These are phyloP conservation scores for Candida succiphila DNA, from an alignment of 805 yeast species.

Conservation along the genomic window DNA sequence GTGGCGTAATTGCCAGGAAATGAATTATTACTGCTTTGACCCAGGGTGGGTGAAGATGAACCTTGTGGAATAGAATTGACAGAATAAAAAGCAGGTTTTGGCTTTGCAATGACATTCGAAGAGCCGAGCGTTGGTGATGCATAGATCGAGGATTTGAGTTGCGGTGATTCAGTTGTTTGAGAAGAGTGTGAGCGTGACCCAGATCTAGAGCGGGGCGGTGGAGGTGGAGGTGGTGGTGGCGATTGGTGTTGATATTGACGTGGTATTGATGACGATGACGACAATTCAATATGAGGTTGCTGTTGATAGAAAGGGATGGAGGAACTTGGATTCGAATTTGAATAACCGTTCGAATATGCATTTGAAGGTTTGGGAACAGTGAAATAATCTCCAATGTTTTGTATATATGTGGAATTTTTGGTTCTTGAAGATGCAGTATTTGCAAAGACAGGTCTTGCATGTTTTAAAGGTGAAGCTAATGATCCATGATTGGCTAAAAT, in stretches of 20 bases:
- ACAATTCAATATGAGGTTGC: not conserved
- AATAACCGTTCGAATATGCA: too few species aligned
- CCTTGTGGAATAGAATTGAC: too few species aligned
- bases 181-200: not conserved
- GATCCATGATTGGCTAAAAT: not conserved
- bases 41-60: not conserved
- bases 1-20: not conserved
- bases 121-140: too few species aligned
- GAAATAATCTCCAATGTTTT: constrained; percentile 12
- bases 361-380: too few species aligned
- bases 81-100: too few species aligned
- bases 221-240: not conserved
- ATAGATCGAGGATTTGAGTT: constrained; percentile 12
- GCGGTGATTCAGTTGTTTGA: constrained; percentile 7
- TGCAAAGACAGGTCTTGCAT: constrained; percentile 10
- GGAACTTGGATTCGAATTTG: too few species aligned
- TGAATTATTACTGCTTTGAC: too few species aligned
- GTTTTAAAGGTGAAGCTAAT: constrained; percentile 9
- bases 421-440: constrained; percentile 6
- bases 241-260: not conserved
- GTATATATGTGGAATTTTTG: constrained; percentile 3
- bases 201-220: not conserved
- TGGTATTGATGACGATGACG: not conserved
- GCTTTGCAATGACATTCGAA: too few species aligned
- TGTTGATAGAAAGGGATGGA: not conserved